Conservation (phyloP, 176 grass and related monocot species). For the Zea luxurians region DNA sequence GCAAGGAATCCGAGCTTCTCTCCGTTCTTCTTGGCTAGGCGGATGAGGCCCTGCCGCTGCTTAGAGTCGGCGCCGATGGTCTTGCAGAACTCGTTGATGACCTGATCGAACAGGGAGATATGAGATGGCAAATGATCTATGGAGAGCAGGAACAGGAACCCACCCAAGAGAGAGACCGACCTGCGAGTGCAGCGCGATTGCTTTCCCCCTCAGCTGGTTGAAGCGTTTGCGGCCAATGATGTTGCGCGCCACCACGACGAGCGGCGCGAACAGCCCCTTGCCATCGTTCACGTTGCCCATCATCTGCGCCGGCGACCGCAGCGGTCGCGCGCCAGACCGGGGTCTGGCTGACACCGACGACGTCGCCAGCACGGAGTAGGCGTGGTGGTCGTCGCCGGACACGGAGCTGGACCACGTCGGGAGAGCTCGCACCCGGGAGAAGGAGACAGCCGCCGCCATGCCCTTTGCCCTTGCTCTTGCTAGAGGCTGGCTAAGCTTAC, state of each 20-base stretch:
- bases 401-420: slow-evolving; percentile 68
- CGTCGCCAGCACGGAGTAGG: slow-evolving; percentile 8
- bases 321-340: neutral
- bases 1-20: slow-evolving; percentile 97
- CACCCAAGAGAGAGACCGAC: neutral
- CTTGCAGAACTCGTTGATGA: slow-evolving; percentile 98
- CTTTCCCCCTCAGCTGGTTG: slow-evolving; percentile 96
- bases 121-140: no score
- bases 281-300: slow-evolving; percentile 96
- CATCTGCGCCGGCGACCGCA: slow-evolving; percentile 44
- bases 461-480: neutral
- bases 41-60: slow-evolving; percentile 92
- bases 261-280: slow-evolving; percentile 85
- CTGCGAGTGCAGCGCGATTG: slow-evolving; percentile 95
- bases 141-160: no score
- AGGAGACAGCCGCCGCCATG: slow-evolving; percentile 46
- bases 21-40: slow-evolving; percentile 94
- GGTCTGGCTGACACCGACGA: slow-evolving; percentile 12
- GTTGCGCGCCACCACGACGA: slow-evolving; percentile 69
- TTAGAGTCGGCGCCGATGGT: slow-evolving; percentile 87
- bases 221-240: slow-evolving; percentile 80
- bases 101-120: slow-evolving; percentile 26
- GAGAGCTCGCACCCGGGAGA: slow-evolving; percentile 29
- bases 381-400: slow-evolving; percentile 41
- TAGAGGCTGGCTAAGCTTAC: no score